These are phyloP conservation scores for Chrysoporthe cubensis DNA, from an alignment of 2,329 filamentous ascomycete species.

Conservation along the genomic window DNA sequence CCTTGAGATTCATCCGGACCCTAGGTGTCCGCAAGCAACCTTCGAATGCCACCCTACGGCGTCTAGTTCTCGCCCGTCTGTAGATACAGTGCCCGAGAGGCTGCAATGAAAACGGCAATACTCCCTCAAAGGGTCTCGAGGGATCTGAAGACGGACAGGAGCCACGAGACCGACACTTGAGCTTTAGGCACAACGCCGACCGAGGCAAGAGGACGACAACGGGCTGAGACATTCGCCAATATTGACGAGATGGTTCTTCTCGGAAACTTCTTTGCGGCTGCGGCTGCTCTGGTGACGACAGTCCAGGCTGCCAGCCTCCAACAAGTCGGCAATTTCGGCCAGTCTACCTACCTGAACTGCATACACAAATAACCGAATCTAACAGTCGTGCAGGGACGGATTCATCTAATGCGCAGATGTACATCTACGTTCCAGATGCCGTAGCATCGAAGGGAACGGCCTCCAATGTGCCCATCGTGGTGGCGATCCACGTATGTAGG, in stretches of 20 bases:
- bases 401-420: conserved; percentile 35
- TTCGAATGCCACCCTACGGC: neutral
- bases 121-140: neutral
- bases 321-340: conserved; percentile 36
- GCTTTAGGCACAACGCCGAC: neutral
- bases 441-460: conserved; percentile 39
- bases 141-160: neutral
- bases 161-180: neutral
- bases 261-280: conserved; percentile 29
- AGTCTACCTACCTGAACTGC: neutral
- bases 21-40: conserved; percentile 19
- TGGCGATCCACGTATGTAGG: conserved; percentile 57
- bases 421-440: conserved; percentile 41
- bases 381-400: conserved; percentile 32
- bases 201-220: neutral
- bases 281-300: conserved; percentile 31
- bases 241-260: conserved; percentile 31
- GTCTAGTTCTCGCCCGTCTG: neutral
- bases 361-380: neutral
- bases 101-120: neutral
- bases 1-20: conserved; percentile 27
- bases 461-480: conserved; percentile 49
- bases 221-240: neutral
- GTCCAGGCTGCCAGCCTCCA: conserved; percentile 34
- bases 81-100: neutral